phyloP scores from a whole-genome alignment of 371 early-diverging fungal species.

The Mortierella sp. region DNA sequence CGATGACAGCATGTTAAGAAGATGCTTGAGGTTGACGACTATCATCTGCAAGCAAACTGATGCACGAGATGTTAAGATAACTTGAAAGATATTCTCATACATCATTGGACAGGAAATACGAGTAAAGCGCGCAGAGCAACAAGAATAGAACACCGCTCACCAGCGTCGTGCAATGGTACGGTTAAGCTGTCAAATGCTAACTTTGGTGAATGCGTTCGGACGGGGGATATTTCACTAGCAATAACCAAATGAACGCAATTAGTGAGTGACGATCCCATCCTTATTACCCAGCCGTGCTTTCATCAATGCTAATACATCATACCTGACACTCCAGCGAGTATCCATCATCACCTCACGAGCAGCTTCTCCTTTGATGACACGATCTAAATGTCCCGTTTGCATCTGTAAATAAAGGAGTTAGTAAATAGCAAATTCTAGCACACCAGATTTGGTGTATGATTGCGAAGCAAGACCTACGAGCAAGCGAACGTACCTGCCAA shows the following conservation, averaged over 20 bases:
- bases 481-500: constrained; percentile 73
- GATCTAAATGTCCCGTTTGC: constrained; percentile 80
- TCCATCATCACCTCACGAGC: constrained; percentile 69
- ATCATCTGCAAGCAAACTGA: constrained; percentile 15
- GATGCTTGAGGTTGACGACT: constrained; percentile 28
- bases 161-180: constrained; percentile 12
- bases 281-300: too few relatives aligned
- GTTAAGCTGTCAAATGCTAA: constrained; percentile 37
- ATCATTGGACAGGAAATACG: too few relatives aligned
- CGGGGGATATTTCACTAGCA: constrained; percentile 16
- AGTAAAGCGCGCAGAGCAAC: too few relatives aligned
- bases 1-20: constrained; percentile 20
- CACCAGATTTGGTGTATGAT: too few relatives aligned
- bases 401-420: constrained; percentile 55
- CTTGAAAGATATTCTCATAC: too few relatives aligned
- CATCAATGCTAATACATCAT: not conserved
- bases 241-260: not conserved
- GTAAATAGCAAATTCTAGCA: too few relatives aligned
- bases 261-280: too few relatives aligned
- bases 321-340: constrained; percentile 58
- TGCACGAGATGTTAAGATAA: not conserved
- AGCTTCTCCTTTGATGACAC: constrained; percentile 66
- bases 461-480: not conserved
- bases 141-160: constrained; percentile 6
- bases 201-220: constrained; percentile 14